phyloP scores from a whole-genome alignment of 495 filamentous ascomycete genomes.

The Parathielavia appendiculata region DNA sequence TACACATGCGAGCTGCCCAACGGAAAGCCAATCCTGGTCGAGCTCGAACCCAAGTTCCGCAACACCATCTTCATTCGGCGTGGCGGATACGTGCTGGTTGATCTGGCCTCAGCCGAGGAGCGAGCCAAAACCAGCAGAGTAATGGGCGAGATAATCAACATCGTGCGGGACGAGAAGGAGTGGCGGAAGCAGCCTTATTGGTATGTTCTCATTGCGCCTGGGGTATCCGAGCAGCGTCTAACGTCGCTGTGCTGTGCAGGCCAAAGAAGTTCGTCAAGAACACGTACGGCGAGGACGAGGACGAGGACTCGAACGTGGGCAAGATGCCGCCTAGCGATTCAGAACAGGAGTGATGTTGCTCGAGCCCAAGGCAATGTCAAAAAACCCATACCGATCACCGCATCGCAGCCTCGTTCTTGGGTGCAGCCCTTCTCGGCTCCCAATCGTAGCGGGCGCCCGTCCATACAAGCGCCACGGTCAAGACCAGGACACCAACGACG shows the following conservation, averaged over 20 bases:
- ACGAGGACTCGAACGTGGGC: slow-evolving; percentile 72
- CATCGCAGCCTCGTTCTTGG: slow-evolving; percentile 26
- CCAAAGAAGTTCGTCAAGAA: slow-evolving; percentile 73
- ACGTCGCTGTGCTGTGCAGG: slow-evolving; percentile 49
- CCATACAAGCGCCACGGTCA: slow-evolving; percentile 61
- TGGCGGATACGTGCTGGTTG: slow-evolving; percentile 79
- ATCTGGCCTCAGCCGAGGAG: slow-evolving; percentile 57
- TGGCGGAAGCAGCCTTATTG: slow-evolving; percentile 93
- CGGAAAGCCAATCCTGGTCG: slow-evolving; percentile 58
- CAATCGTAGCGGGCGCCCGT: slow-evolving; percentile 50
- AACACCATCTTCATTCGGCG: slow-evolving; percentile 87
- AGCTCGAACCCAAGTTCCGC: slow-evolving; percentile 76
- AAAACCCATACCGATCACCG: slow-evolving; percentile 10
- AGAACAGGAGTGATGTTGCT: slow-evolving; percentile 43
- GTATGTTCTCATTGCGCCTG: slow-evolving; percentile 41
- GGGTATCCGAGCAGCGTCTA: not conserved
- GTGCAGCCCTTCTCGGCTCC: slow-evolving; percentile 15
- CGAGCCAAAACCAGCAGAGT: slow-evolving; percentile 72
- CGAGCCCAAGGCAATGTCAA: not conserved
- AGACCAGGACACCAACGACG: slow-evolving; percentile 65
- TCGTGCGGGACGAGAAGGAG: slow-evolving; percentile 82
- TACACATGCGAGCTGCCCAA: slow-evolving; percentile 65
- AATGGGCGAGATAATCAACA: slow-evolving; percentile 83
- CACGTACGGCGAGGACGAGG: slow-evolving; percentile 54
- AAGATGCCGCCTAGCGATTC: slow-evolving; percentile 75